Evolutionary conservation across 1,284 basidiomycete genomes (phyloP), one percentile per base, ranked within the genome.

Genomic region (Sphagnurus paluster): DNA sequence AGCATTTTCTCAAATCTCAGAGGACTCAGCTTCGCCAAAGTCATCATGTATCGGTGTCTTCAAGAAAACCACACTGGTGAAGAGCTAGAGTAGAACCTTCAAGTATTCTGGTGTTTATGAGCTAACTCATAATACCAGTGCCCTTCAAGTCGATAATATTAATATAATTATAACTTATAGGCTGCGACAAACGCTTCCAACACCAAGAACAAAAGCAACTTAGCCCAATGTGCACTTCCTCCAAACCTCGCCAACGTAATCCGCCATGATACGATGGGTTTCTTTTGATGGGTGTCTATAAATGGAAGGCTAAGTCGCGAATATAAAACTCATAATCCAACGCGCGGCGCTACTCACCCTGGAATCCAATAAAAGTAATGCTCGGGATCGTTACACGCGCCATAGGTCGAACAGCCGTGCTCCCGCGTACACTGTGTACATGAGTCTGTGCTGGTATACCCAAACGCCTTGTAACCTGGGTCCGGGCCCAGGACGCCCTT

Each of bases 391-490:
- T 45, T 23, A 47, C 60, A 62, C 55, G 46, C 44, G 16, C 57
- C 58, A 7, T 49, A 52, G 10, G 56, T 52, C 5, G 56, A 52
- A 23, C 55, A 51, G 8, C 57, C 53, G n/a, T 55, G 50, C 34
- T 56, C 50, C 17, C 16, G 24, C 17, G 51, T 56, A 28, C 48
- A 57, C 32, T 55, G 37, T 7, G 55, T 58, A 41, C 60, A 61
- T 1, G 54, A 50, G 25, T 56, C 55, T 1, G 52, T 44, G 42
- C 55, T 61, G 17, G 47, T 53, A 44, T 64, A 66, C 7, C 64
- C 64, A 42, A 66, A 65, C 7, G 63, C 61, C n/a, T 50, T 52
- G 34, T 56, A 64, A 1, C 64, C 64, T 1, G 64, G 64, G 16
- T 49, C 32, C 5, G 57, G 33, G 10, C 56, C 53, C 14, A 66